Evolutionary conservation across 805 yeast genomes (phyloP).

Genomic region (Cyberlindnera meyerae): DNA sequence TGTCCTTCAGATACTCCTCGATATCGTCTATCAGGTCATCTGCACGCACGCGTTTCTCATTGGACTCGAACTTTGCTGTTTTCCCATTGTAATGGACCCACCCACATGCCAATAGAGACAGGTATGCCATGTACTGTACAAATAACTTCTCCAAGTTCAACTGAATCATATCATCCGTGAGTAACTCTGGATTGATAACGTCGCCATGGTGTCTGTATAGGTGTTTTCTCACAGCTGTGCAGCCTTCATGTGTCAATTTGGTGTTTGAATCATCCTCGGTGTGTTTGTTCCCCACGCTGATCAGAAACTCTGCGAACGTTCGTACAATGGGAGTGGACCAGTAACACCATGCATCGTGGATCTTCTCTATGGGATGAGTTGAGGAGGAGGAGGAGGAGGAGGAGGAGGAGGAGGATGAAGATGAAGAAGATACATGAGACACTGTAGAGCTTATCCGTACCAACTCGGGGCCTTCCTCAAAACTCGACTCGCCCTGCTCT

Average conservation of each 20-base stretch:
- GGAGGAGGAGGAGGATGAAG: too few species aligned
- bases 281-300: slow-evolving; percentile 9
- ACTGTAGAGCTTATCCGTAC: too few species aligned
- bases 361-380: too few species aligned
- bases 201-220: slow-evolving; percentile 1
- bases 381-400: too few species aligned
- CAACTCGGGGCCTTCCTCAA: too few species aligned
- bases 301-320: slow-evolving; percentile 4
- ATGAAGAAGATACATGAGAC: too few species aligned
- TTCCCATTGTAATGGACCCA: slow-evolving; percentile 1
- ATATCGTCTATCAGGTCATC: slow-evolving; percentile 1
- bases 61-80: not conserved
- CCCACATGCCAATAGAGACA: slow-evolving; percentile 4
- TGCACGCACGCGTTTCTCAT: not conserved
- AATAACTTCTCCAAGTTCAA: slow-evolving; percentile 2
- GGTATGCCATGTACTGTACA: slow-evolving; percentile 4
- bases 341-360: slow-evolving; percentile 1
- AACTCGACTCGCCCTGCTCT: too few species aligned
- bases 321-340: slow-evolving; percentile 6
- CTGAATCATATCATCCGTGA: not conserved
- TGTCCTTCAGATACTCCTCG: not conserved
- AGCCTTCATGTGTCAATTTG: slow-evolving; percentile 1
- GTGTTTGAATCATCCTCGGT: slow-evolving; percentile 1
- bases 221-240: not conserved
- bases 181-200: not conserved